Evolutionary conservation across 768 basidiomycete species (phyloP), one percentile per base, ranked within the genome.

Genomic region (Dioszegia hungarica): DNA sequence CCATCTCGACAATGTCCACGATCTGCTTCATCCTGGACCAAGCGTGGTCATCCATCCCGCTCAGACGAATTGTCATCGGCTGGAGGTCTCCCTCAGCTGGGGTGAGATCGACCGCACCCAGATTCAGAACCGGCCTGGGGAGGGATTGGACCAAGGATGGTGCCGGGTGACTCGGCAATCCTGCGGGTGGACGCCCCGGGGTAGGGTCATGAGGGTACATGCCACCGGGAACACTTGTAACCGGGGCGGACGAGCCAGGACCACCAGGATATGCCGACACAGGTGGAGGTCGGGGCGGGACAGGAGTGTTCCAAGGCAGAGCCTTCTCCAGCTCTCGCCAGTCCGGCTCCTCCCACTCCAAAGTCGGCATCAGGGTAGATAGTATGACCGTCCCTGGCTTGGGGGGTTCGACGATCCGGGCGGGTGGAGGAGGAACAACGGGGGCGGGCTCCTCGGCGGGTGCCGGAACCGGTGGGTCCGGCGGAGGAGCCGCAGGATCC

Each of bases 11-110:
- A 1, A 45, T 39, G 17, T 52, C 44, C 19, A 56, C 53, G 8
- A 68, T 40, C n/a, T 47, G 36, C 48, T 62, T 67, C 27, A 72
- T 63, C 44, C 34, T 59, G 29, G 29, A n/a, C 70, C 70, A 72
- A 2, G 53, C 57, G 5, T 38, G 29, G 37, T 72, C 67, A 5
- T 59, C 54, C 1, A 72, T 37, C 2, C 51, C 67, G 3, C 19
- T 29, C 17, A 72, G 54, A 2, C 66, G 50, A 24, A 72, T 69
- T 0, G 70, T 67, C 19, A 67, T 54, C 2, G 70, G 58, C 27
- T 60, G 56, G 3, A 72, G 40, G 20, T 51, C 36, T 0, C 61
- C 63, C 22, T 57, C 47, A 9, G 22, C 6, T n/a, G 70, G 70
- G 10, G 63, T 17, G 36, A 67, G 61, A 17, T 61, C 58, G 15